phyloP scores from a whole-genome alignment of 129 eudicot species.

The Erigeron canadensis region DNA sequence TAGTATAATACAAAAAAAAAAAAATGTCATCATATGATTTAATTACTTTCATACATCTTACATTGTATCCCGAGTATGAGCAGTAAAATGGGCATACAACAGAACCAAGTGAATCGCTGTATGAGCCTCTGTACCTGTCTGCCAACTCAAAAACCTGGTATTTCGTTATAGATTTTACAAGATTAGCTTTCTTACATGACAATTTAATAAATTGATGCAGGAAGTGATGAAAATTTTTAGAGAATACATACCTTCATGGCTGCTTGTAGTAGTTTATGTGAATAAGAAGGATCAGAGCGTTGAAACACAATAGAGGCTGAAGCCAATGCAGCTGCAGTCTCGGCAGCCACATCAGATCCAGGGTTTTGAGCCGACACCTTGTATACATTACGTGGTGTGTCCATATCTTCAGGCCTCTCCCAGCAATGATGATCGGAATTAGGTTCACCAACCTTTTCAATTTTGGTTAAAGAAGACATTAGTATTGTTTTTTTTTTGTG shows the following conservation, averaged over 20 bases:
- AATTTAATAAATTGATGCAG: background rate
- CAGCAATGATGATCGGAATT: slow-evolving; percentile 76
- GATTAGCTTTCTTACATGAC: slow-evolving; percentile 4
- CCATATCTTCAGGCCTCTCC: slow-evolving; percentile 99
- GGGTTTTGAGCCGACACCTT: slow-evolving; percentile 72
- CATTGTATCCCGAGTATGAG: slow-evolving; percentile 91
- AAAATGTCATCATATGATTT: background rate
- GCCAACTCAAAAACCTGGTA: slow-evolving; percentile 88
- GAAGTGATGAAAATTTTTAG: background rate
- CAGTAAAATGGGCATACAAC: slow-evolving; percentile 93
- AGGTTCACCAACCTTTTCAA: slow-evolving; percentile 75
- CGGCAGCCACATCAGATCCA: slow-evolving; percentile 96
- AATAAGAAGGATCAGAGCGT: slow-evolving; percentile 73
- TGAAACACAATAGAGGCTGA: slow-evolving; percentile 86
- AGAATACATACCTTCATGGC: slow-evolving; percentile 49
- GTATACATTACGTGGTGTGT: slow-evolving; percentile 78
- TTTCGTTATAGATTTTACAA: background rate
- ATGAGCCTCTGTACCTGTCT: slow-evolving; percentile 74
- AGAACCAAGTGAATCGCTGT: slow-evolving; percentile 71
- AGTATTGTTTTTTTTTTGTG: too few species aligned
- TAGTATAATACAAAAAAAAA: background rate
- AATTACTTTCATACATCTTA: slow-evolving; percentile 24
- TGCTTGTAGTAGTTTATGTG: slow-evolving; percentile 53
- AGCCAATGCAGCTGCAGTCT: slow-evolving; percentile 93
- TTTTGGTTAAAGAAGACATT: background rate